phyloP scores from a whole-genome alignment of 108 stramenopile species.

The Fistulifera pelliculosa region DNA sequence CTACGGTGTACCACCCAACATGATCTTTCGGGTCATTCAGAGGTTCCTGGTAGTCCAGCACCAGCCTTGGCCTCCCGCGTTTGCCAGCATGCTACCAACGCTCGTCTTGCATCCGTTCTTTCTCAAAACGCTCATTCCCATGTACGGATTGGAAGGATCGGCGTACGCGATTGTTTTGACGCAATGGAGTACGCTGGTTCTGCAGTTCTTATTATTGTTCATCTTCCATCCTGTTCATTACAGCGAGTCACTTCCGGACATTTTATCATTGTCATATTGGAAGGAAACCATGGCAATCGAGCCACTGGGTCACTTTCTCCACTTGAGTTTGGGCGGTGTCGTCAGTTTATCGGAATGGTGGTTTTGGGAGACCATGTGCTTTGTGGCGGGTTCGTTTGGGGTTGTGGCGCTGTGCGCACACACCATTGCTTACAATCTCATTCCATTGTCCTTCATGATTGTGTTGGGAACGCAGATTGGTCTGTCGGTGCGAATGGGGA shows the following conservation, averaged over 20 bases:
- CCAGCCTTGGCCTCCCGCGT: constrained; percentile 25
- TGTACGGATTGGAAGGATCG: constrained; percentile 27
- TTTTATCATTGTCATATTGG: not conserved
- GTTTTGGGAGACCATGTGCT: constrained; percentile 43
- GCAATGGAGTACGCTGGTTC: constrained; percentile 22
- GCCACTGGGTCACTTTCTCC: constrained; percentile 20
- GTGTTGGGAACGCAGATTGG: constrained; percentile 35
- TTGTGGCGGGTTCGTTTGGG: constrained; percentile 35
- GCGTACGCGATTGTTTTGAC: constrained; percentile 27
- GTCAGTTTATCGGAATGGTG: constrained; percentile 43
- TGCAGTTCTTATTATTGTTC: constrained; percentile 17
- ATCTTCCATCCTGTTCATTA: not conserved
- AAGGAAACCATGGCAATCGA: constrained; percentile 12
- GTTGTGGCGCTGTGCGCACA: constrained; percentile 29
- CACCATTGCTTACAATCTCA: constrained; percentile 39
- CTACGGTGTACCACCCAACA: constrained; percentile 26
- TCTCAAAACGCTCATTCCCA: constrained; percentile 17
- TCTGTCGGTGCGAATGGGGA: constrained; percentile 45
- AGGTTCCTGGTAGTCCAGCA: constrained; percentile 30
- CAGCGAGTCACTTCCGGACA: not conserved
- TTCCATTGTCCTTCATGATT: constrained; percentile 44
- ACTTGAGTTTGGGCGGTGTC: constrained; percentile 39
- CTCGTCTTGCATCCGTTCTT: constrained; percentile 32
- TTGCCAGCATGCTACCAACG: constrained; percentile 13
- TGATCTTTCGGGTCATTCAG: constrained; percentile 35